phyloP scores from a whole-genome alignment of 2,329 filamentous ascomycete genomes.

The Boeremia lycopersici region DNA sequence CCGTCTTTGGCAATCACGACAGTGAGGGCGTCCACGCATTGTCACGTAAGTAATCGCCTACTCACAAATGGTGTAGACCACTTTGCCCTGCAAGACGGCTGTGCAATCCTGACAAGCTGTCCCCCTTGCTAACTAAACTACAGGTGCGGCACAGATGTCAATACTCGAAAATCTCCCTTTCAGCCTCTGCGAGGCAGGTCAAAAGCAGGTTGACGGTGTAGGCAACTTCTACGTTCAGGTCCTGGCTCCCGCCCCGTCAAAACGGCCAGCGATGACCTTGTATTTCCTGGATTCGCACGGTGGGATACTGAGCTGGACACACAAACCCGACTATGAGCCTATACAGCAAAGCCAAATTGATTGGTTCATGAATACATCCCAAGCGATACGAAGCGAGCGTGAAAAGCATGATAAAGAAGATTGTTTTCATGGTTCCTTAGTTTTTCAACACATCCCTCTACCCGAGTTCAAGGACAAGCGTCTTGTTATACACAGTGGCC shows the following conservation, averaged over 20 bases:
- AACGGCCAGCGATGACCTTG: slow-evolving; percentile 61
- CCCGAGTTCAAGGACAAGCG: slow-evolving; percentile 75
- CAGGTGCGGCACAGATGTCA: slow-evolving; percentile 26
- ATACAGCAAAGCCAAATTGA: slow-evolving; percentile 88
- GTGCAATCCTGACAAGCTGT: too few relatives aligned
- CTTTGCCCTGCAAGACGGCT: too few relatives aligned
- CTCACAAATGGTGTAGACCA: background rate
- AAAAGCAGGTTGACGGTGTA: slow-evolving; percentile 81
- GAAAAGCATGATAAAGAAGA: slow-evolving; percentile 77
- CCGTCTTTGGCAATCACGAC: slow-evolving; percentile 74
- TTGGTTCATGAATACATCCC: slow-evolving; percentile 83
- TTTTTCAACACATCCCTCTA: slow-evolving; percentile 93
- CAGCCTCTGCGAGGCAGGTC: slow-evolving; percentile 80
- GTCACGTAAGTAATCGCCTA: slow-evolving; percentile 22
- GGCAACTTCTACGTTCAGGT: slow-evolving; percentile 93
- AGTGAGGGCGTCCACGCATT: slow-evolving; percentile 49
- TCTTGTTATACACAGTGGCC: slow-evolving; percentile 65
- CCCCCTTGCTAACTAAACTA: slow-evolving; percentile 15
- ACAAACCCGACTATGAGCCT: slow-evolving; percentile 93
- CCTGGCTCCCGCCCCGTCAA: slow-evolving; percentile 64
- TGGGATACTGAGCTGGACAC: slow-evolving; percentile 82
- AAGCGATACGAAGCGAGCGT: slow-evolving; percentile 61
- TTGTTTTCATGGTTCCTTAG: slow-evolving; percentile 88
- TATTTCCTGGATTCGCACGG: slow-evolving; percentile 90
- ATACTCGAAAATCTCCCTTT: slow-evolving; percentile 65